These are phyloP conservation scores for Mortierella sp. DNA, from an alignment of 371 early-diverging fungal genomes.

Conservation along the genomic window DNA sequence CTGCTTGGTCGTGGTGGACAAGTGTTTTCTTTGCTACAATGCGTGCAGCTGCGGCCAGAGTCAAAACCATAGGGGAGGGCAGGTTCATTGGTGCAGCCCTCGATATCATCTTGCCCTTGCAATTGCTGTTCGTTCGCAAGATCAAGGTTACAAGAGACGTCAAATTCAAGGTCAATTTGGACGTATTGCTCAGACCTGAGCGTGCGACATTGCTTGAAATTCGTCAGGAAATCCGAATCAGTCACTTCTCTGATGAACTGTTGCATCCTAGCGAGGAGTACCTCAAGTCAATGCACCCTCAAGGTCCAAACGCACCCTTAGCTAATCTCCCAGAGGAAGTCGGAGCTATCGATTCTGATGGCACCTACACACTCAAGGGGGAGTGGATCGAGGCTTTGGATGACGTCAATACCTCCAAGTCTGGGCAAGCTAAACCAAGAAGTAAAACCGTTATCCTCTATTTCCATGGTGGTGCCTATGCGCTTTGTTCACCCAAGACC, in stretches of 20 bases:
- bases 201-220: slow-evolving; percentile 21
- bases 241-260: slow-evolving; percentile 21
- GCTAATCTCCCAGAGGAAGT: slow-evolving; percentile 42
- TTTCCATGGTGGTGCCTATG: slow-evolving; percentile 36
- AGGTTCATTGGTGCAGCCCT: slow-evolving; percentile 16
- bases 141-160: slow-evolving; percentile 18
- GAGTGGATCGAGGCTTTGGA: slow-evolving; percentile 42
- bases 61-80: slow-evolving; percentile 7
- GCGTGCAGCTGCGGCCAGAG: slow-evolving; percentile 1
- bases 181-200: slow-evolving; percentile 26
- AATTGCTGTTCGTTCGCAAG: slow-evolving; percentile 1
- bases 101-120: not conserved
- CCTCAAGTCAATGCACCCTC: slow-evolving; percentile 36
- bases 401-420: not conserved
- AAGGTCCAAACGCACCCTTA: slow-evolving; percentile 4
- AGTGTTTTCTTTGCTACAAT: slow-evolving; percentile 20
- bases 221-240: slow-evolving; percentile 7
- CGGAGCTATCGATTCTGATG: slow-evolving; percentile 25
- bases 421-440: slow-evolving; percentile 9
- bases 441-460: slow-evolving; percentile 32
- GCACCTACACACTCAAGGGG: slow-evolving; percentile 27
- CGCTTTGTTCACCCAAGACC: slow-evolving; percentile 18
- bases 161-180: slow-evolving; percentile 30
- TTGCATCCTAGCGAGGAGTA: slow-evolving; percentile 27
- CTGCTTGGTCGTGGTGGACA: slow-evolving; percentile 25